Evolutionary conservation across 2,329 filamentous ascomycete genomes (phyloP), one percentile per base, ranked within the genome.

Genomic region (Penicillium sp.): DNA sequence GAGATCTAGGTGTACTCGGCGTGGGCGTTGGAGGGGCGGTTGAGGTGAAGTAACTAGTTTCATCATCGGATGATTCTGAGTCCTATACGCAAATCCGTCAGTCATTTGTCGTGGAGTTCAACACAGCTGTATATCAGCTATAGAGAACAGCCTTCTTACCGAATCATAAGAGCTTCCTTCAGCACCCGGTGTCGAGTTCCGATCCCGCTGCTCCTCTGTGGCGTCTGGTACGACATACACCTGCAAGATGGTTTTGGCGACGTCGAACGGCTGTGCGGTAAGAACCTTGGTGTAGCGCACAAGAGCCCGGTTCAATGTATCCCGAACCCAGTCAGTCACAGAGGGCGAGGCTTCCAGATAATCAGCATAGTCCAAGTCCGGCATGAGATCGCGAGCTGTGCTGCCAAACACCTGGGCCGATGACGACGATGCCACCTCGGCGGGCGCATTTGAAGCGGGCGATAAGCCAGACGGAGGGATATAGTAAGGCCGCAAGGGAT

Each of bases 251-350:
- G 85, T 93, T 77, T 96, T 97, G 64, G 91, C 89, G 51, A 96
- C 90, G 75, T 97, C 93, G 68, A 98, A 97, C 13, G 93, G 93
- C 71, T 98, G 93, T 47, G 88, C 86, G 66, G 95, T 83, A 63
- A 97, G 70, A 22, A 95, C 84, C 51, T 85, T 88, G 13, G 84
- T 85, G 72, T 98, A 98, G 66, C 93, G 91, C 83, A 90, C 94
- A 68, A 95, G 67, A 57, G 93, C 81, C 67, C 90, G 84, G 65
- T 97, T 89, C 42, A 95, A 65, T 53, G 95, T 73, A 55, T 85
- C 83, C 65, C 85, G 87, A 38, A 85, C 75, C 56, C 85, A 85
- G 59, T 87, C 84, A 10, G 88, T 77, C 26, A 83, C 78, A 1
- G 87, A 87, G 0, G 86, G 87, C 26, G 85, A 87, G 21, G 80